Evolutionary conservation across 2,329 filamentous ascomycete genomes (phyloP), one percentile per base, ranked within the genome.

Genomic region (Sphaerulina populicola): DNA sequence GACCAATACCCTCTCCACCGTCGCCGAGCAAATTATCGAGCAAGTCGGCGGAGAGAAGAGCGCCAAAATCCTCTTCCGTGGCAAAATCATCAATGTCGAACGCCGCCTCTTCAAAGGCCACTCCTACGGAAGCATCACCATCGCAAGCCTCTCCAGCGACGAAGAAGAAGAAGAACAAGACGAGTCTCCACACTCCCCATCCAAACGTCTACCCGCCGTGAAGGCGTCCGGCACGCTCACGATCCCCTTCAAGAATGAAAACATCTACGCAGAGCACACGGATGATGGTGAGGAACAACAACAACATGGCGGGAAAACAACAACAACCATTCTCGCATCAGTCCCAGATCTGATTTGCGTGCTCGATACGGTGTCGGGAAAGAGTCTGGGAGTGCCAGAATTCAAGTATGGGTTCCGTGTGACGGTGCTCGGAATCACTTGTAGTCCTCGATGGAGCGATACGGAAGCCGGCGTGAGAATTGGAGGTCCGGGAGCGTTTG

Each of bases 181-280:
- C 51, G 63, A 76, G 18, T 64, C 65, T 56, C 71, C 49, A 58
- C 49, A 46, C 18, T 37, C 49, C 9, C 38, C 47, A 8, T 48
- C 55, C 27, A 56, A 59, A 9, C 57, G 57, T 5, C 54, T 63
- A 39, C 46, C 60, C 3, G 58, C 67, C 6, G 57, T 66, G 69
- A 75, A 63, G 53, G 62, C 39, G 21, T 65, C 61, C 6, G 79
- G 79, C 0, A 68, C 64, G 29, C 67, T 85, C 62, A 82, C 78
- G 62, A 81, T 86, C 44, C 82, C 82, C 0, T 86, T 86, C 71
- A 85, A 85, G 68, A 86, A 86, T 64, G 82, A 87, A 62, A 86
- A 86, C 60, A 82, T 86, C 40, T 77, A 77, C n/a, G 82, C 78
- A 0, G 64, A 69, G 51, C 66, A 70, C 37, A 62, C 61, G 6